phyloP scores from a whole-genome alignment of 2,329 filamentous ascomycete genomes.

The Pyrenophora seminiperda region DNA sequence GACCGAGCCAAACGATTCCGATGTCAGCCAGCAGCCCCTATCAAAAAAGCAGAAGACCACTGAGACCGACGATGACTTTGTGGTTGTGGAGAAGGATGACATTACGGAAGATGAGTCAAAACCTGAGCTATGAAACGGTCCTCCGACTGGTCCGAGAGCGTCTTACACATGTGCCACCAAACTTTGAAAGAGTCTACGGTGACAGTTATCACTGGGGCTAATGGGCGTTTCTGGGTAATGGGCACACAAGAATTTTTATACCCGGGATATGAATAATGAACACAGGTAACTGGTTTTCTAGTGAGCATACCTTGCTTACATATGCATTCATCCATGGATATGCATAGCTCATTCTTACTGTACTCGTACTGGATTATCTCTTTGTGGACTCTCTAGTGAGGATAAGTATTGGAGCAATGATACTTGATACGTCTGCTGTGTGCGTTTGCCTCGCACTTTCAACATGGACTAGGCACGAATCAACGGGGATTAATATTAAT shows the following conservation, averaged over 20 bases:
- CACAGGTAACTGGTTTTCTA: neutral
- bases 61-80: slow-evolving; percentile 39
- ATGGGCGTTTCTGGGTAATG: neutral
- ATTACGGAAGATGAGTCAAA: slow-evolving; percentile 25
- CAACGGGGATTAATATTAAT: too few relatives aligned
- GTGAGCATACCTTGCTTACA: neutral
- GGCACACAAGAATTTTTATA: slow-evolving; percentile 10
- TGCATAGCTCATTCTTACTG: too few relatives aligned
- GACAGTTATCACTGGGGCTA: neutral
- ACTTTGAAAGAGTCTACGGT: too few relatives aligned
- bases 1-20: slow-evolving; percentile 52
- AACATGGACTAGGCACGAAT: too few relatives aligned
- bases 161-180: too few relatives aligned
- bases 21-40: slow-evolving; percentile 45
- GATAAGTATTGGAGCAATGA: too few relatives aligned
- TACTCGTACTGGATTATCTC: neutral
- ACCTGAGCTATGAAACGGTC: slow-evolving; percentile 8
- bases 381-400: too few relatives aligned
- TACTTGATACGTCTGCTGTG: too few relatives aligned
- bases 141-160: neutral
- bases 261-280: slow-evolving; percentile 6
- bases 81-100: slow-evolving; percentile 38
- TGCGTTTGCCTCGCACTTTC: too few relatives aligned
- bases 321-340: too few relatives aligned
- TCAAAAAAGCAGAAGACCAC: slow-evolving; percentile 56